phyloP scores from a whole-genome alignment of 768 basidiomycete species.

The Filobasidium floriforme region DNA sequence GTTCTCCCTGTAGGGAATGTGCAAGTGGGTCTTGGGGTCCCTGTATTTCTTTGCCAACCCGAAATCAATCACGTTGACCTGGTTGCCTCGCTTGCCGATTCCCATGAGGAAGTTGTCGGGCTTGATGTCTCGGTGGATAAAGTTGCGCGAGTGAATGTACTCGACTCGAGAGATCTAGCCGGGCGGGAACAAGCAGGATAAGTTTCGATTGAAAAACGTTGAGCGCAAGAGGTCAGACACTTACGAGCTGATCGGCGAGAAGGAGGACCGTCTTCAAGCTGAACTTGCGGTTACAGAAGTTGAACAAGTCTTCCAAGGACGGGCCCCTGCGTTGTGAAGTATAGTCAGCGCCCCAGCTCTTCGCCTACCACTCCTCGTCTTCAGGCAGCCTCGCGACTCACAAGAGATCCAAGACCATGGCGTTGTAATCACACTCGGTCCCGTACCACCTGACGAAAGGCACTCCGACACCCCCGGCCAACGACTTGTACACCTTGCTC shows the following conservation, averaged over 20 bases:
- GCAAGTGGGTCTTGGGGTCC: constrained; percentile 98
- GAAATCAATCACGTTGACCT: constrained; percentile 70
- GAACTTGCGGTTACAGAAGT: constrained; percentile 70
- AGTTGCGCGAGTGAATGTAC: constrained; percentile 89
- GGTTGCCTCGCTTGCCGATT: constrained; percentile 97
- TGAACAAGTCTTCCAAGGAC: constrained; percentile 49
- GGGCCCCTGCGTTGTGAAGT: constrained; percentile 32
- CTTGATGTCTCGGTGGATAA: constrained; percentile 95
- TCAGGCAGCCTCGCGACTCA: constrained; percentile 24
- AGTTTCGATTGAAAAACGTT: background rate
- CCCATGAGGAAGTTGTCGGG: constrained; percentile 99
- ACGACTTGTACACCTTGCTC: constrained; percentile 81
- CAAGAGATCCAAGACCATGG: constrained; percentile 96
- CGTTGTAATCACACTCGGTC: constrained; percentile 96
- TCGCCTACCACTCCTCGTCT: background rate
- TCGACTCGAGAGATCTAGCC: constrained; percentile 83
- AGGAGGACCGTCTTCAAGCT: constrained; percentile 88
- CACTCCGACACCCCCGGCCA: constrained; percentile 80
- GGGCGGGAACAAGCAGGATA: constrained; percentile 24
- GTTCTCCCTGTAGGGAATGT: constrained; percentile 99
- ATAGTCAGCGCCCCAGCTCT: too few species aligned
- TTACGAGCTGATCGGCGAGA: constrained; percentile 86
- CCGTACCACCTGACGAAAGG: constrained; percentile 91
- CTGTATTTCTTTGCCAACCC: constrained; percentile 98
- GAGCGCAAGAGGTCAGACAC: constrained; percentile 37